A percentile compares a stretch with the other conserved stretches of the same genome.
These are phyloP conservation scores for Epichloe festucae DNA, from an alignment of 2,329 filamentous ascomycete species.

Conservation along the genomic window DNA sequence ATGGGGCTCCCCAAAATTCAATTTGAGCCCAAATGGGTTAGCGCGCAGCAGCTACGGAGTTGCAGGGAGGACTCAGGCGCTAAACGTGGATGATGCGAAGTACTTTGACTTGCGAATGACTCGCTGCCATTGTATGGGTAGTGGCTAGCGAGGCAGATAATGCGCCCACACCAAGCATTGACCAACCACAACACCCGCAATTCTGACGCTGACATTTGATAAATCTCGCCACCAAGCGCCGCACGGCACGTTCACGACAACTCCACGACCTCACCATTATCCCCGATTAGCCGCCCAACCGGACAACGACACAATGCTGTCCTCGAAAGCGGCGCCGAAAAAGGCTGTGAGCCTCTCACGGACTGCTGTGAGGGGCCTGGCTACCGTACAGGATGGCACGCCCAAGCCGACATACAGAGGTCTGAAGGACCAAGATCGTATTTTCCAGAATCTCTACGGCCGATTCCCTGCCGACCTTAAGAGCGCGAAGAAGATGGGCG, in stretches of 20 bases:
- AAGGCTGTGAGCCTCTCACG: slow-evolving; percentile 28
- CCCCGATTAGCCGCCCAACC: slow-evolving; percentile 11
- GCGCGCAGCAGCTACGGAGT: not conserved
- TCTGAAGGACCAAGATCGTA: slow-evolving; percentile 90
- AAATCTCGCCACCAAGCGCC: slow-evolving; percentile 23
- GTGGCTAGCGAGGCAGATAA: slow-evolving; percentile 18
- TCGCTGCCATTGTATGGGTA: slow-evolving; percentile 5
- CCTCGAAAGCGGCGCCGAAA: slow-evolving; percentile 28
- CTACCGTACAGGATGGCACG: slow-evolving; percentile 63
- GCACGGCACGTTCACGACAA: slow-evolving; percentile 18
- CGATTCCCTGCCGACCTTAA: slow-evolving; percentile 85
- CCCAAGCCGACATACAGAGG: slow-evolving; percentile 69
- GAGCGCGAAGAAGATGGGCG: slow-evolving; percentile 92
- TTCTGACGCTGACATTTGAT: slow-evolving; percentile 23
- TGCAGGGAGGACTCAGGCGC: not conserved
- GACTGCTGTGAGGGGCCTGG: slow-evolving; percentile 53
- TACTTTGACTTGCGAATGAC: not conserved
- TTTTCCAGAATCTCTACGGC: slow-evolving; percentile 97
- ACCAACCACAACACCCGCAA: slow-evolving; percentile 27
- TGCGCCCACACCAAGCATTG: slow-evolving; percentile 20
- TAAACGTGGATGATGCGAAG: not conserved
- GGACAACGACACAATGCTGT: slow-evolving; percentile 29
- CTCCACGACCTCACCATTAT: slow-evolving; percentile 13
- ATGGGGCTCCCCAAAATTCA: not conserved
- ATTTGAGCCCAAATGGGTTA: not conserved